Conservation (phyloP, 2,329 filamentous ascomycete species). For the Rutstroemia sp. region DNA sequence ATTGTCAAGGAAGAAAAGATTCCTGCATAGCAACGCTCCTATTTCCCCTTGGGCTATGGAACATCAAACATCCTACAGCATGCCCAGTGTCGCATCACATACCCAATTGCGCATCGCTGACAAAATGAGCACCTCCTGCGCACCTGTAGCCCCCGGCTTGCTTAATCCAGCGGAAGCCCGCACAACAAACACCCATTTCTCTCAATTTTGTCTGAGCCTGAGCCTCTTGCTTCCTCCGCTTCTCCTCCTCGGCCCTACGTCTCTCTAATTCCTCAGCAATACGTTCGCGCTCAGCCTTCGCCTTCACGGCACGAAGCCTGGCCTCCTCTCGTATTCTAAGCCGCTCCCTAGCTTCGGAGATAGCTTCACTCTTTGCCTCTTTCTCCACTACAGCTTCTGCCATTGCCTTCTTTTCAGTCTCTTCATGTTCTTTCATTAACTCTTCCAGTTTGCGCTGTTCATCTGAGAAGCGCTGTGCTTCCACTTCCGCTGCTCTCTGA, state of each 20-base stretch:
- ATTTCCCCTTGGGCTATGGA: no score
- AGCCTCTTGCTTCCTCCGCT: slow-evolving; percentile 34
- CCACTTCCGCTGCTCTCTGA: slow-evolving; percentile 27
- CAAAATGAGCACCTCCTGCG: slow-evolving; percentile 51
- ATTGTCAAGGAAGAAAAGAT: no score
- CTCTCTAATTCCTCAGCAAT: slow-evolving; percentile 32
- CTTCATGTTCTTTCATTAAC: slow-evolving; percentile 18
- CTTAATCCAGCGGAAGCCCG: slow-evolving; percentile 56
- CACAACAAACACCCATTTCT: slow-evolving; percentile 46
- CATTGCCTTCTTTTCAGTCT: slow-evolving; percentile 14
- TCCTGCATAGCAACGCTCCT: no score
- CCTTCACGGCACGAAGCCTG: slow-evolving; percentile 25
- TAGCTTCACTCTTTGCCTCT: background rate
- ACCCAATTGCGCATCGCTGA: slow-evolving; percentile 34
- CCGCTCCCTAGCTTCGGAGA: slow-evolving; percentile 5
- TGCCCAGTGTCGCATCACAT: background rate
- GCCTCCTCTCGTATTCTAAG: slow-evolving; percentile 23
- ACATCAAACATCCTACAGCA: no score
- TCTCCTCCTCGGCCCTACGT: slow-evolving; percentile 33
- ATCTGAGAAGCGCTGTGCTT: background rate
- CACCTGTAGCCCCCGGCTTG: slow-evolving; percentile 53
- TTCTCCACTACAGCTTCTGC: slow-evolving; percentile 10
- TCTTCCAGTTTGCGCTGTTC: slow-evolving; percentile 12
- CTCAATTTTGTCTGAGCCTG: slow-evolving; percentile 41
- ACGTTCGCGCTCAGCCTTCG: slow-evolving; percentile 23